These are phyloP conservation scores for Scleroderma bovista DNA, from an alignment of 768 basidiomycete species.

Conservation along the genomic window DNA sequence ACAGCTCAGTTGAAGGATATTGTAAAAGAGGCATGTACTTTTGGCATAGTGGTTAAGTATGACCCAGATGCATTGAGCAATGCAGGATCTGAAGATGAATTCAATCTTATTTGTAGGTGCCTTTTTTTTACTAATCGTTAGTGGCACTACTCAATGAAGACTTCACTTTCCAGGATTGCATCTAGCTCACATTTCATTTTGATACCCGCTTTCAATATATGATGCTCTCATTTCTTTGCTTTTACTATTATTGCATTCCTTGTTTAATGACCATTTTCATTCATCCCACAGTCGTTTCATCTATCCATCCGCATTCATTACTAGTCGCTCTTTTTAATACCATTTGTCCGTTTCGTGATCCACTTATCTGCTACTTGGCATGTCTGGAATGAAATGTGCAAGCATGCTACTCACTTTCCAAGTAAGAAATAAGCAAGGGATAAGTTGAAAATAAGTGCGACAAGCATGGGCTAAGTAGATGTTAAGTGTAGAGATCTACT, in stretches of 20 bases:
- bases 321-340: too few species aligned
- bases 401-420: neutral
- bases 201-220: neutral
- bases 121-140: neutral
- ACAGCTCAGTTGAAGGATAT: neutral
- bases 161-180: neutral
- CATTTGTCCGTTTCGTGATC: too few species aligned
- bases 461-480: neutral
- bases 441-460: neutral
- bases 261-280: too few species aligned
- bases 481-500: too few species aligned
- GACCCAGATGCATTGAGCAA: neutral
- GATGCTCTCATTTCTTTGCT: too few species aligned
- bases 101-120: neutral
- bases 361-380: neutral
- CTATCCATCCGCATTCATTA: too few species aligned
- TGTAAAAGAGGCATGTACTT: neutral
- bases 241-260: too few species aligned
- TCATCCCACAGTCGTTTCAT: too few species aligned
- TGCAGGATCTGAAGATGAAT: neutral
- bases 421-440: neutral
- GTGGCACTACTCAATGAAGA: neutral
- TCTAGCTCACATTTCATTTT: neutral
- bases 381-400: neutral
- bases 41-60: neutral